phyloP scores from a whole-genome alignment of 129 eudicot genomes.

The Oenanthe sinensis region DNA sequence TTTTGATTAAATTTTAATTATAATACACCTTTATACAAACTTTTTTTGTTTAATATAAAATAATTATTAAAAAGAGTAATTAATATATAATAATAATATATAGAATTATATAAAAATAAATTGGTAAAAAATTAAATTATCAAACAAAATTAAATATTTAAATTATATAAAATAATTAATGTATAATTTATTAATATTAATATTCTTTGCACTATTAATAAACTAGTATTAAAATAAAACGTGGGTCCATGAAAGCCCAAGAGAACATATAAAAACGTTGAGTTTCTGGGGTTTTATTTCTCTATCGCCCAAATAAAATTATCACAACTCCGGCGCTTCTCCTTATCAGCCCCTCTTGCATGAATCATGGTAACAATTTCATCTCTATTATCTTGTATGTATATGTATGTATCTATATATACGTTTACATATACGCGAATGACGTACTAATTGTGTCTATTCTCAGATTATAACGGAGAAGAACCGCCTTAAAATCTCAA shows the following conservation, averaged over 20 bases:
- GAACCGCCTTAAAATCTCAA: conserved; percentile 76
- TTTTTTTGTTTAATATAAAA: too few species aligned
- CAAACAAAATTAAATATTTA: too few species aligned
- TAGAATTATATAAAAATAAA: too few species aligned
- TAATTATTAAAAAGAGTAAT: too few species aligned
- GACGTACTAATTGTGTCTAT: neutral
- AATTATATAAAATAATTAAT: too few species aligned
- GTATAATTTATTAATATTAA: too few species aligned
- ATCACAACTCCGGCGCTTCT: neutral
- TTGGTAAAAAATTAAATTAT: too few species aligned
- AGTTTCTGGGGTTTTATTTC: neutral
- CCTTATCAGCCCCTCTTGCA: neutral
- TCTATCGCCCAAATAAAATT: neutral
- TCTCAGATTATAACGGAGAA: conserved; percentile 63
- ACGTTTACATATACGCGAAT: neutral
- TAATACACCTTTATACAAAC: too few species aligned
- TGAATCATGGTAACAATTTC: neutral
- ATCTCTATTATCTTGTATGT: neutral
- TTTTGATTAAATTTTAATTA: too few species aligned
- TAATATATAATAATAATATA: too few species aligned
- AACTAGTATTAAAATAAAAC: too few species aligned
- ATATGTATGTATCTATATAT: neutral
- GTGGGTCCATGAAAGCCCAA: neutral
- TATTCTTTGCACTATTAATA: too few species aligned
- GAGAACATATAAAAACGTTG: neutral